Base-by-base conservation (phyloP, 2,329 filamentous ascomycete genomes). In the Fonsecaea nubica region DNA sequence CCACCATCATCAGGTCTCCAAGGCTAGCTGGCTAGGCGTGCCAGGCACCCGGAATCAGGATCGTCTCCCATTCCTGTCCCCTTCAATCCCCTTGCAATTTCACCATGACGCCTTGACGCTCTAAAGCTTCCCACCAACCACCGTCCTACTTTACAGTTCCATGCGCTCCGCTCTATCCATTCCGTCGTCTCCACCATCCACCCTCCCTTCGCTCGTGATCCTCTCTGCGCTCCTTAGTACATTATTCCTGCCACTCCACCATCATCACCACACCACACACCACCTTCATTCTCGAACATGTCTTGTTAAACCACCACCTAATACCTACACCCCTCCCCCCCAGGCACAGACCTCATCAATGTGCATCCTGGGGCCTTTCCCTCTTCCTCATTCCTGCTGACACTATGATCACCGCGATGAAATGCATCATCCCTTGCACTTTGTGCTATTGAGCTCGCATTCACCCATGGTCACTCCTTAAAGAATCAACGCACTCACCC, bases 361-460 rank as follows among this genome's bases (percentile, higher is more conserved):
- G 45, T 52, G 58, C 21, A 32, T n/a, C 58, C 48, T 18, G 32
- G 45, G n/a, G 48, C 45, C 32, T 3, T 25, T 12, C 25, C 18
- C 38, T 50, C 25, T 48, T 21, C 48, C 56, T 48, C 30, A 59
- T 45, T 15, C 40, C 9, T 33, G 48, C 42, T 25, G n/a, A 13
- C 58, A 42, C 32, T 7, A 61, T 61, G 58, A 50, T 52, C 58
- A 53, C 58, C n/a, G 32, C 53, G 53, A 61, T 45, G 58, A 48
- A 40, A 61, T 61, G 33, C 50, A 52, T 33, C 52, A 33, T 61
- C 45, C 45, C 58, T 61, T 61, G 32, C 58, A 50, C 32, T 10
- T 12, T 38, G 32, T 61, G 45, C 48, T 53, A 15, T 61, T 61
- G 58, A 61, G 58, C 58, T 53, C 10, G 4, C 45, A 42, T 50